Conservation (phyloP, 202 grass and related monocot genomes). For the Panicum virgatum region DNA sequence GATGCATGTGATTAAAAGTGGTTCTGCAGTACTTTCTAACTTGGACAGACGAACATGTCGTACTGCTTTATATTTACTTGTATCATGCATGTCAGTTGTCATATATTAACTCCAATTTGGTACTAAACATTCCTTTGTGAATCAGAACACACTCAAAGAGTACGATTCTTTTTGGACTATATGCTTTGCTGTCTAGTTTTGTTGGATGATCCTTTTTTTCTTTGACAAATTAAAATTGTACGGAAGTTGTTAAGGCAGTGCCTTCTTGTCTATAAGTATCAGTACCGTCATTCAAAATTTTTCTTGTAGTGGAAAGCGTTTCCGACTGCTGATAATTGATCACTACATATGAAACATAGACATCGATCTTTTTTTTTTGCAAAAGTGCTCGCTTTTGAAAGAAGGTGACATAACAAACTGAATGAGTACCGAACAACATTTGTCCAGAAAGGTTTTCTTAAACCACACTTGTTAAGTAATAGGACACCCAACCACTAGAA, state of each 20-base stretch:
- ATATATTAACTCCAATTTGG: slow-evolving; percentile 30
- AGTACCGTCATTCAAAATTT: background rate
- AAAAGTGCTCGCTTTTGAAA: slow-evolving; percentile 36
- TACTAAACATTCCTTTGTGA: slow-evolving; percentile 40
- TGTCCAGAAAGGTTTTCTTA: slow-evolving; percentile 46
- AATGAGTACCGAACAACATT: slow-evolving; percentile 50
- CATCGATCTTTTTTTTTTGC: background rate
- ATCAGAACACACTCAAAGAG: slow-evolving; percentile 27
- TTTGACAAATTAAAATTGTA: background rate
- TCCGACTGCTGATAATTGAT: slow-evolving; percentile 31
- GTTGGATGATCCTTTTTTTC: slow-evolving; percentile 14
- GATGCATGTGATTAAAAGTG: slow-evolving; percentile 30
- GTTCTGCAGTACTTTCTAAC: slow-evolving; percentile 24
- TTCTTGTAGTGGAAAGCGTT: background rate
- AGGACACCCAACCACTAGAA: slow-evolving; percentile 41
- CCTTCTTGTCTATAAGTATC: background rate
- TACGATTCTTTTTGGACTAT: slow-evolving; percentile 34
- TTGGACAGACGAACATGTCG: slow-evolving; percentile 26
- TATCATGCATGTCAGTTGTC: slow-evolving; percentile 21
- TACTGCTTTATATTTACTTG: slow-evolving; percentile 35
- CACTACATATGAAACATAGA: background rate
- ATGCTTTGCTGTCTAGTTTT: slow-evolving; percentile 30
- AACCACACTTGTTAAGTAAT: slow-evolving; percentile 49
- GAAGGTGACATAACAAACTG: slow-evolving; percentile 61
- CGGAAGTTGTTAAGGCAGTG: background rate